Percentiles rank a stretch among this genome's conserved stretches.
Evolutionary conservation across 805 yeast genomes (phyloP).

Genomic region (Candida corydali): DNA sequence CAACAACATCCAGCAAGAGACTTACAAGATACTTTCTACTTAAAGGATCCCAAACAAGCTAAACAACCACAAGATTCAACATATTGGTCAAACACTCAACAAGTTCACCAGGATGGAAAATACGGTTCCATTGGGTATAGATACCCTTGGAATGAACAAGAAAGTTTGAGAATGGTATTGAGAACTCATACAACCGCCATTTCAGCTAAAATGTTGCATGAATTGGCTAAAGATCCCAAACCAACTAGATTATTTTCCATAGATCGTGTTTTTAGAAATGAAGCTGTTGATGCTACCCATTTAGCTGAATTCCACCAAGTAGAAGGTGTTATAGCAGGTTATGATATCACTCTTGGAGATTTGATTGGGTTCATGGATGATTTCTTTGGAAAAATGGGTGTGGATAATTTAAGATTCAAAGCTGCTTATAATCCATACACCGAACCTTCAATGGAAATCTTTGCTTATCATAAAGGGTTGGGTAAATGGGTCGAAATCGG

Average conservation of each 20-base stretch:
- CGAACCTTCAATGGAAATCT: conserved; percentile 97
- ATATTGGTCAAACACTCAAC: conserved; percentile 73
- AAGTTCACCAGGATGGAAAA: conserved; percentile 85
- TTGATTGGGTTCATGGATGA: conserved; percentile 97
- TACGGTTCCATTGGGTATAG: conserved; percentile 97
- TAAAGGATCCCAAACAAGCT: conserved; percentile 86
- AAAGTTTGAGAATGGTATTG: conserved; percentile 84
- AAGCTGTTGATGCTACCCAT: conserved; percentile 99
- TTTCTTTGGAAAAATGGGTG: conserved; percentile 97
- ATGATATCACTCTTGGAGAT: conserved; percentile 90
- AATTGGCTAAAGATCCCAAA: conserved; percentile 81
- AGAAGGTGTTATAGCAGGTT: conserved; percentile 98
- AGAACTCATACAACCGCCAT: conserved; percentile 98
- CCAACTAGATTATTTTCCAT: conserved; percentile 92
- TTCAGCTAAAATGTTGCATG: conserved; percentile 80
- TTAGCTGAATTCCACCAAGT: conserved; percentile 99
- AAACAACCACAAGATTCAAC: conserved; percentile 76
- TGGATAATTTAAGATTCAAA: conserved; percentile 88
- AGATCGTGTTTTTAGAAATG: conserved; percentile 98
- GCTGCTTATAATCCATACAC: conserved; percentile 99
- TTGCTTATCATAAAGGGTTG: conserved; percentile 92
- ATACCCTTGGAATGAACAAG: conserved; percentile 94
- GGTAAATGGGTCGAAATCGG: conserved; percentile 99
- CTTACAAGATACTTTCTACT: conserved; percentile 95
- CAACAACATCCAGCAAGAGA: conserved; percentile 99